Conservation (phyloP, 192 early-diverging fungal species). For the Linderina pennispora region DNA sequence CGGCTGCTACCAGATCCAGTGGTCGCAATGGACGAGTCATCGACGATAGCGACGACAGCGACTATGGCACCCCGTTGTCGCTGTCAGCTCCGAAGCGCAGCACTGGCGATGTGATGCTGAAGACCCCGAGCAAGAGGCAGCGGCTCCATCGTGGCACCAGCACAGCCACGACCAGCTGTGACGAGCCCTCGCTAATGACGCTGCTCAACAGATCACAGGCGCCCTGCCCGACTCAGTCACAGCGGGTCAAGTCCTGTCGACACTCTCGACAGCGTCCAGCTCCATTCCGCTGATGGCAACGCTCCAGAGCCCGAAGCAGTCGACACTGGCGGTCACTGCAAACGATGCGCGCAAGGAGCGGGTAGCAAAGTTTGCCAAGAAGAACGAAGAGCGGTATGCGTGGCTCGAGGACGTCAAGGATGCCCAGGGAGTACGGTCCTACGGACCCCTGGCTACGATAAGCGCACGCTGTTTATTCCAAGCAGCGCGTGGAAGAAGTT, state of each 20-base stretch:
- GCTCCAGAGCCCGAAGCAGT: no score
- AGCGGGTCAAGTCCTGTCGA: conserved; percentile 9
- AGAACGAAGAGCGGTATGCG: conserved; percentile 75
- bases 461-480: conserved; percentile 84
- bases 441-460: conserved; percentile 84
- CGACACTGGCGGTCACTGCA: no score
- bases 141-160: no score
- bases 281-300: conserved; percentile 10
- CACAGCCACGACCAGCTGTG: no score
- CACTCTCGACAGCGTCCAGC: conserved; percentile 10
- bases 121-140: no score
- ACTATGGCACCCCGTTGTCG: no score
- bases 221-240: neutral
- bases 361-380: conserved; percentile 70
- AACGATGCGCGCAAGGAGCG: no score
- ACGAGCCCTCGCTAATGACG: conserved; percentile 17
- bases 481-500: conserved; percentile 72
- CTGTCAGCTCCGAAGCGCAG: no score
- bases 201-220: neutral
- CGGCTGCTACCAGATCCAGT: no score
- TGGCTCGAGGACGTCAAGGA: conserved; percentile 87
- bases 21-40: no score
- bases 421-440: conserved; percentile 56
- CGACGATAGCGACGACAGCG: no score
- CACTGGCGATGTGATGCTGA: no score